Base-by-base conservation (phyloP, 192 early-diverging fungal species). In the Podila epicladia region DNA sequence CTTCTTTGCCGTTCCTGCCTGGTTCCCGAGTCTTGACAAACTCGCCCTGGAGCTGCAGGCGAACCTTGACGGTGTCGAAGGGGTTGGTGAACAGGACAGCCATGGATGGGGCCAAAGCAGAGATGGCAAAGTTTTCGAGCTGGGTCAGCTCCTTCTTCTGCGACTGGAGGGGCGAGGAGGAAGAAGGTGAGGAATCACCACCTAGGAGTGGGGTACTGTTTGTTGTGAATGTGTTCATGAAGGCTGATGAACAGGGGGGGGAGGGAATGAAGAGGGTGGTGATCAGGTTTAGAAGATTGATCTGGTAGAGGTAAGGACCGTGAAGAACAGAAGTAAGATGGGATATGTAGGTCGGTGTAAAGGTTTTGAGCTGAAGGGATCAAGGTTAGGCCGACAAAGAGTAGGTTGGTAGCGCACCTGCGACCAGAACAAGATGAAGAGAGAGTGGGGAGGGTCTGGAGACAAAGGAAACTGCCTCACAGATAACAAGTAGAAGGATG, bases 61-160 rank as follows among this genome's bases (percentile, higher is more conserved):
- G 85, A 55, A 92, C 90, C 86, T 93, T 93, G 77, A 90, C 92
- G 53, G 92, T 93, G 62, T 93, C 92, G 67, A 93, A 93, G 2
- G 92, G 92, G 82, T 92, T 91, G 58, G 92, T 93, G 74, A 93
- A 93, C 59, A 93, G 79, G 29, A 92, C 91, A 15, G 92, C 92
- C 63, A 86, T 84, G 31, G 90, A 89, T 11, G 92, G 92, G 1
- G 92, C 89, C 38, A 91, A 45, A 12, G 89, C 90, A 32, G 86
- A 88, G 28, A 93, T 82, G 8, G 79, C 82, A 86, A 93, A 93
- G 67, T 85, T 88, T 64, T 93, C 92, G 26, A 85, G 73, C 59
- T 84, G 83, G 13, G 76, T 80, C 71, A 80, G 53, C 45, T 80
- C 71, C 6, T 33, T 51, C 71, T 68, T 62, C 73, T 80, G 67